A percentile compares a stretch with the other conserved stretches of the same genome.
These are phyloP conservation scores for Talaromyces liani DNA, from an alignment of 495 filamentous ascomycete species.

Conservation along the genomic window DNA sequence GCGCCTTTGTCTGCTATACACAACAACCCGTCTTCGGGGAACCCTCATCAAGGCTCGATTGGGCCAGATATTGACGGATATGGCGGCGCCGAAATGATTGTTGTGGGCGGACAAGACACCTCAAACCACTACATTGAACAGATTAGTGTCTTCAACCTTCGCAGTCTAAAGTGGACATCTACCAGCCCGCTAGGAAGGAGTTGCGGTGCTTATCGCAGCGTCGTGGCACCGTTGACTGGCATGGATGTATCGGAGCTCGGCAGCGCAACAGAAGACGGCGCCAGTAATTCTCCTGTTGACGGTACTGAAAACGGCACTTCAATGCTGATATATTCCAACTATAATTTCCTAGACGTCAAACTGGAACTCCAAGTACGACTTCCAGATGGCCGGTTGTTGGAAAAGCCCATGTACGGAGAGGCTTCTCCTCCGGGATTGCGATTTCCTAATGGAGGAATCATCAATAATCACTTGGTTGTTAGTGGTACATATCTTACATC, in stretches of 20 bases:
- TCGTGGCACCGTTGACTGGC: slow-evolving; percentile 74
- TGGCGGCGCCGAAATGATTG: slow-evolving; percentile 93
- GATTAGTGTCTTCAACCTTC: slow-evolving; percentile 94
- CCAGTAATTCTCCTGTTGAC: slow-evolving; percentile 30
- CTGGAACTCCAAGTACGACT: slow-evolving; percentile 83
- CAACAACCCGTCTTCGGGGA: slow-evolving; percentile 72
- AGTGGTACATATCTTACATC: slow-evolving; percentile 95
- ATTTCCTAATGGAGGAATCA: slow-evolving; percentile 91
- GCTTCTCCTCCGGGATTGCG: slow-evolving; percentile 85
- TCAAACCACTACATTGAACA: slow-evolving; percentile 99
- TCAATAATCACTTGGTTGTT: slow-evolving; percentile 92
- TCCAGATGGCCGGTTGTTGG: slow-evolving; percentile 75
- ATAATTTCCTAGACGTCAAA: slow-evolving; percentile 96
- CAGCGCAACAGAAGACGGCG: slow-evolving; percentile 28
- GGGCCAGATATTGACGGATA: slow-evolving; percentile 82
- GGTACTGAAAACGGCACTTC: slow-evolving; percentile 55
- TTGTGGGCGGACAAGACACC: slow-evolving; percentile 93
- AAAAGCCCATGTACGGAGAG: slow-evolving; percentile 80
- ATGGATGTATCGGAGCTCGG: slow-evolving; percentile 70
- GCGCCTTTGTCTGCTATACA: slow-evolving; percentile 80
- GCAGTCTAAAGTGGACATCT: slow-evolving; percentile 92
- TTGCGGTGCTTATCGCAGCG: slow-evolving; percentile 93
- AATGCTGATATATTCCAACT: slow-evolving; percentile 98
- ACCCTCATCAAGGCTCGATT: slow-evolving; percentile 76
- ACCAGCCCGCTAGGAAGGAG: slow-evolving; percentile 77